Evolutionary conservation across 1,284 basidiomycete genomes (phyloP), one percentile per base, ranked within the genome.

Genomic region (Veloboletus limbatus): DNA sequence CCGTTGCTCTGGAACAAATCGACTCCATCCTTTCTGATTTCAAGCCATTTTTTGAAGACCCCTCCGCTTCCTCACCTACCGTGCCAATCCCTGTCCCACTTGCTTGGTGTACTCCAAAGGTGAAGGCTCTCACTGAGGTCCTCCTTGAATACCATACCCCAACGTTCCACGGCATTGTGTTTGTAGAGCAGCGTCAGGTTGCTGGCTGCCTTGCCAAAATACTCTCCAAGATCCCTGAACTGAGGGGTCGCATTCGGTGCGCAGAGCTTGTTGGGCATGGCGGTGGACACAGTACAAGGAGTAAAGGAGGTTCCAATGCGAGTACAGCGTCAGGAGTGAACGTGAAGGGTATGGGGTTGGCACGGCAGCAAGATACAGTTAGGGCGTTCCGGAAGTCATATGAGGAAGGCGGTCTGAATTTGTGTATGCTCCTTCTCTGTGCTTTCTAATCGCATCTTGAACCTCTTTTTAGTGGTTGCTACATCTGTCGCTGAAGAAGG

Each of bases 401-500:
- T 59, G 74, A 84, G 33, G 70, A 77, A 3, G 76, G 81, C 0
- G 70, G 74, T 43, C 70, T 85, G 35, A 92, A 93, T 60, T 66
- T 92, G 28, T 67, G 85, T 88, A 60, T 54, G 82, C 74, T 26
- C 13, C n/a, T 52, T 45, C 33, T 48, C 45, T 37, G 36, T 36
- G 3, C 34, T 17, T 31, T 44, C 4, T 9, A 37, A 14, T 10
- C 11, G 14, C 30, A 14, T 24, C 11, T 54, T 36, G 44, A 52
- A 27, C 3, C 14, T 30, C 36, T 53, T 21, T 36, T 5, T 28
- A 88, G 86, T 93, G 22, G 73, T 93, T 49, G 86, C 89, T 4
- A 93, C 90, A 0, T 82, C 83, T 8, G 89, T 93, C 6, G 91
- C 88, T 1, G 91, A 94, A 68, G 90, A 93, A 69, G 91, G 90